Conservation (phyloP, 139 green algal species). For the Spirogloea muscicola region DNA sequence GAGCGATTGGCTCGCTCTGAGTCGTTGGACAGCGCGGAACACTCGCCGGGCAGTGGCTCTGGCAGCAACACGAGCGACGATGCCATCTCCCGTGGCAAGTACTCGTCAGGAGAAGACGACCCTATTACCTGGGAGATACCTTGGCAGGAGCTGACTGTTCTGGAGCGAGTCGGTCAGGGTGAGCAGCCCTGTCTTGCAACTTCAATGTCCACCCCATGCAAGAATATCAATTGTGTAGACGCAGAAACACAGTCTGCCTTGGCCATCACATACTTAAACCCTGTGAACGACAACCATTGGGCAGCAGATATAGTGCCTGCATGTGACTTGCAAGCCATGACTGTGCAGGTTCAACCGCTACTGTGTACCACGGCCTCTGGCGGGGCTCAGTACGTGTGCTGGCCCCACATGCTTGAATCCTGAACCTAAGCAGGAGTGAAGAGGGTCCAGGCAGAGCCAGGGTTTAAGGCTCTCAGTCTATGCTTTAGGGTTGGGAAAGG, state of each 20-base stretch:
- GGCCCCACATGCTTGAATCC: background rate
- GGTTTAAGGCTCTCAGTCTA: too few species aligned
- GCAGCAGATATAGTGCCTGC: too few species aligned
- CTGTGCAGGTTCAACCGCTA: slow-evolving; percentile 20
- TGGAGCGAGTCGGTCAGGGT: slow-evolving; percentile 38
- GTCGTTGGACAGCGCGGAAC: too few species aligned
- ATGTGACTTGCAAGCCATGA: background rate
- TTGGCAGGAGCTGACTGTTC: slow-evolving; percentile 28
- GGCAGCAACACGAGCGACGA: too few species aligned
- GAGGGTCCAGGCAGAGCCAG: background rate
- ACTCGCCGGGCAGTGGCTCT: too few species aligned
- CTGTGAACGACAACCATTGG: background rate
- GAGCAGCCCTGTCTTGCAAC: background rate
- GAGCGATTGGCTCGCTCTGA: too few species aligned
- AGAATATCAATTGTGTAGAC: background rate
- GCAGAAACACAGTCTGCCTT: background rate
- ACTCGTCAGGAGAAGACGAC: too few species aligned
- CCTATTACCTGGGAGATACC: slow-evolving; percentile 50
- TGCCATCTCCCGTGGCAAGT: too few species aligned
- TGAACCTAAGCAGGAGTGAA: background rate
- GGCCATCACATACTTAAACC: background rate
- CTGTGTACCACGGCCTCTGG: slow-evolving; percentile 23
- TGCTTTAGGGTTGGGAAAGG: too few species aligned
- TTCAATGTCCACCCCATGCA: background rate
- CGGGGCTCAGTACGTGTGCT: slow-evolving; percentile 12